Base-by-base conservation (phyloP, 805 yeast genomes). In the Candida oleophila region DNA sequence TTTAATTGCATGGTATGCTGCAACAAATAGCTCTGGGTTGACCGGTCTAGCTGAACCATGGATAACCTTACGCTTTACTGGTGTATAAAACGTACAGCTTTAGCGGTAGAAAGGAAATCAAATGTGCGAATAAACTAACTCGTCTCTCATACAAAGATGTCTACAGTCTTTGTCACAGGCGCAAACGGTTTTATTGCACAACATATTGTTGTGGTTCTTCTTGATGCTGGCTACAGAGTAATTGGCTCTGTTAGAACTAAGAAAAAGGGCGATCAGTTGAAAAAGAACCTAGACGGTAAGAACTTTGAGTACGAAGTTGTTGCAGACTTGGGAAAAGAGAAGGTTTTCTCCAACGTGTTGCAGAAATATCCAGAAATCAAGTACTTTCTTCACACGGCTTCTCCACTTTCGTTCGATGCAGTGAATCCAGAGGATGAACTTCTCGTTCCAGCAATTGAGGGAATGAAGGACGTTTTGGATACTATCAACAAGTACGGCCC, bases 321-420 rank as follows among this genome's bases (percentile, higher is more conserved):
- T 19, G 56, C 64, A 4, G 85, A 80, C 51, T 71, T 81, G 41
- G 69, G 68, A 5, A 60, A 63, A 12, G 65, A 56, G 14, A 68
- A 68, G 8, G 79, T 81, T 0, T 78, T 78, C 48, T 75, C 73
- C 45, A 59, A 59, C 4, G 71, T 73, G 0, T 67, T 81, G 53
- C 59, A 71, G 52, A 66, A 64, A 20, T 73, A 75, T 49, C 75
- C 76, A 28, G 83, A 81, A 37, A 74, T 80, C 46, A 66, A 66
- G 12, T 78, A 73, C 32, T 82, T 82, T 42, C 53, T 82, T 35
- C 88, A 82, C 61, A 73, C 83, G 7, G 87, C 87, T 2, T 75
- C 84, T 11, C 86, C 87, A 12, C 76, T 77, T 57, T 65, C 71
- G 21, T 76, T 72, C 57, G 68, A 72, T 8, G 62, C 70, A 16